Evolutionary conservation across 352 stramenopile species (phyloP).

Genomic region (Phytophthora litchii): DNA sequence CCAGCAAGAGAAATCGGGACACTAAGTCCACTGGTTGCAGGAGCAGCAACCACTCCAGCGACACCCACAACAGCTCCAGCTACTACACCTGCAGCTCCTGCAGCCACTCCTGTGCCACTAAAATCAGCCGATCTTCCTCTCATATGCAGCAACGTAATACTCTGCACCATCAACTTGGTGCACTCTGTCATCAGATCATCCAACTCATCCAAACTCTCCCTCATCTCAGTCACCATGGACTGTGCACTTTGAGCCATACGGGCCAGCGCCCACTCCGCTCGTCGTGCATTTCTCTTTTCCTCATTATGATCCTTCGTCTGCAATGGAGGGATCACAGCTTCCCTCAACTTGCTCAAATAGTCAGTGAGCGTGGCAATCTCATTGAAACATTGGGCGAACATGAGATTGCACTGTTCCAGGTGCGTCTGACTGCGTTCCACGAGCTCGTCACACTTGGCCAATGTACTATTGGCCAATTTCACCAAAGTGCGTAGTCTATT

Average conservation of each 20-base stretch:
- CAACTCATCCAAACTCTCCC: conserved; percentile 75
- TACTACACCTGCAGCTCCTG: conserved; percentile 79
- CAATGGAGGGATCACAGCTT: conserved; percentile 58
- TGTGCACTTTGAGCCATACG: conserved; percentile 76
- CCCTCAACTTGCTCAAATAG: conserved; percentile 79
- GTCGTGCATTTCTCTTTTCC: conserved; percentile 70
- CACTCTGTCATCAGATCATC: conserved; percentile 83
- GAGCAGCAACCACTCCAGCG: conserved; percentile 75
- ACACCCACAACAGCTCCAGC: conserved; percentile 80
- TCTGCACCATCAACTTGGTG: conserved; percentile 86
- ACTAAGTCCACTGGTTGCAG: conserved; percentile 81
- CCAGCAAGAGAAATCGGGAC: conserved; percentile 82
- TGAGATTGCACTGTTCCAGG: conserved; percentile 79
- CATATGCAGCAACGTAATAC: conserved; percentile 87
- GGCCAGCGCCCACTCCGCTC: conserved; percentile 77
- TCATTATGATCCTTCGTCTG: conserved; percentile 68
- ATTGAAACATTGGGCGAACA: conserved; percentile 83
- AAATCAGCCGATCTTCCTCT: conserved; percentile 81
- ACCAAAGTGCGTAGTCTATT: conserved; percentile 69
- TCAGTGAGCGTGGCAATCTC: conserved; percentile 78
- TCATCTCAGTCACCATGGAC: conserved; percentile 73
- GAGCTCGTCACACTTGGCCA: conserved; percentile 71
- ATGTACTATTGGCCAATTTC: conserved; percentile 70
- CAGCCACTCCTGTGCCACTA: conserved; percentile 83
- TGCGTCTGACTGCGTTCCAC: conserved; percentile 74